Percentiles rank a stretch among this genome's conserved stretches.
phyloP scores from a whole-genome alignment of 768 basidiomycete species.

The Boletus tylopilopsis region DNA sequence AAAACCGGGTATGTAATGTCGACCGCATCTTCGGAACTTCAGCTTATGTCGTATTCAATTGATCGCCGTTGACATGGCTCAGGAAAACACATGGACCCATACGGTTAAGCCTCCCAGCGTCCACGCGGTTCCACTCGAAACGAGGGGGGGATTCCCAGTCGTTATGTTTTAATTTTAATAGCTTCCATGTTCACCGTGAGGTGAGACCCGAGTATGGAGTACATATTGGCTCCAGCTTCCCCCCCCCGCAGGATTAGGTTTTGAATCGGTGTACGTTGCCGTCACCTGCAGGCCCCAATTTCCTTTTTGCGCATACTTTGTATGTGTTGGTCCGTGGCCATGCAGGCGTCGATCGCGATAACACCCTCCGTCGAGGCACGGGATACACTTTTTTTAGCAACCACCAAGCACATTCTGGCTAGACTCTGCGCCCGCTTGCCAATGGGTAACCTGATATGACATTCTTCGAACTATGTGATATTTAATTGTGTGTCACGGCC shows the following conservation, averaged over 20 bases:
- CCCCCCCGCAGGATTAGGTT: constrained; percentile 18
- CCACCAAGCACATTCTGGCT: constrained; percentile 4
- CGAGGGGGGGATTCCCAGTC: constrained; percentile 11
- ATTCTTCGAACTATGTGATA: constrained; percentile 8
- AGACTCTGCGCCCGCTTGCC: constrained; percentile 9
- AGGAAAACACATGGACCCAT: constrained; percentile 29
- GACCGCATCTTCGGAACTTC: constrained; percentile 26
- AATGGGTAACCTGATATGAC: constrained; percentile 12
- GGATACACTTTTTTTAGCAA: constrained; percentile 1
- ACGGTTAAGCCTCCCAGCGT: constrained; percentile 26
- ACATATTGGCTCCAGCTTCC: constrained; percentile 10
- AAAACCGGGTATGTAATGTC: too few relatives aligned
- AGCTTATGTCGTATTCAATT: constrained; percentile 31
- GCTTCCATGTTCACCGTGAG: constrained; percentile 8
- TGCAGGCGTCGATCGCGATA: constrained; percentile 31
- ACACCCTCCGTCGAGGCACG: constrained; percentile 25
- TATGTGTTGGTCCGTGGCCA: constrained; percentile 17
- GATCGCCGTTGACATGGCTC: constrained; percentile 33
- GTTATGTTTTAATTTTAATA: constrained; percentile 13
- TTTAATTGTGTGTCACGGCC: constrained; percentile 5
- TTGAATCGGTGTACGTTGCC: constrained; percentile 15
- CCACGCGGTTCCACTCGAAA: constrained; percentile 26
- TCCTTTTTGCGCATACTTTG: constrained; percentile 47
- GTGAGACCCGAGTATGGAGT: constrained; percentile 3
- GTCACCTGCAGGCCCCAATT: constrained; percentile 55